Evolutionary conservation across 805 yeast species (phyloP), one percentile per base, ranked within the genome.

Genomic region (Priceomyces medius): DNA sequence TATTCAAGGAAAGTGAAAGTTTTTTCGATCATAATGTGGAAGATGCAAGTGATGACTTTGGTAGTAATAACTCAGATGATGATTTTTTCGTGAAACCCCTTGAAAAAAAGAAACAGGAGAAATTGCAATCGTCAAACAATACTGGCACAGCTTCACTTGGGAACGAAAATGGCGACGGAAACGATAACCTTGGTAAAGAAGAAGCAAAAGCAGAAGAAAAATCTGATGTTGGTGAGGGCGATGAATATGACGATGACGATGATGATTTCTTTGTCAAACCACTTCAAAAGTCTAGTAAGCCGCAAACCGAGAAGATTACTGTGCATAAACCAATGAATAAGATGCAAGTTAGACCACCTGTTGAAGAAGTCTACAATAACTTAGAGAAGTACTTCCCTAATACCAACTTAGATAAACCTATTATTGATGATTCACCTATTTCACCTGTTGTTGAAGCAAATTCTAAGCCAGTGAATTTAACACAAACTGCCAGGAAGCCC

Each of bases 351-450:
- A 80, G 99, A 58, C 99, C 99, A 2, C 89, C 98, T 0, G 85
- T 96, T 1, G 98, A 91, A 55, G 95, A 87, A 31, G 84, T 93
- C 21, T 93, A 90, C 58, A 88, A 88, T 42, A 90, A 93, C 53
- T 75, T 93, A 47, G 99, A 93, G 51, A 79, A 79, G 55, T 93
- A 86, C 59, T 93, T 93, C 71, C 99, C 99, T 0, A 77, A 85
- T 52, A 82, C 97, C 0, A 91, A 91, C 62, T 73, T 93, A 45
- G 99, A 93, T 58, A 85, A 84, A 53, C 95, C 97, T 2, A 88
- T 93, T 24, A 78, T 91, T 18, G 80, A 78, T 46, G 95, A 85
- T 48, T 80, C 85, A 2, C 74, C 74, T 0, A 59, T 66, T 3
- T 81, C 86, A 0, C 85, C 88, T 1, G 66, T 71, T 0, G 40